Conservation (phyloP, 1,284 basidiomycete genomes). For the Irpex lacteus region DNA sequence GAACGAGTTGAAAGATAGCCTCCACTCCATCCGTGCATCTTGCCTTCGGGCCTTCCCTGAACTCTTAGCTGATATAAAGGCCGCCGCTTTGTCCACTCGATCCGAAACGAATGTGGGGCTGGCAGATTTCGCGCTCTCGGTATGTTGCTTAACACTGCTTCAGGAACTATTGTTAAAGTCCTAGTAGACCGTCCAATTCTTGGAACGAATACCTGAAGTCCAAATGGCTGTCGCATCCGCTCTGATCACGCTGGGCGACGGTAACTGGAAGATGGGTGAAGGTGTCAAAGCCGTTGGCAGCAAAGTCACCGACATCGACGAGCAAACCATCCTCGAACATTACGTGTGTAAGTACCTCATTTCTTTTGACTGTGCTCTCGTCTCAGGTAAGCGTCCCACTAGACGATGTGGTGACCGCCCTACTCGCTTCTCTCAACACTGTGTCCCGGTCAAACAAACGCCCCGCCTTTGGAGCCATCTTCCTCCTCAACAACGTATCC, state of each 20-base stretch:
- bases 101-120: conserved; percentile 57
- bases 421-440: conserved; percentile 55
- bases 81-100: conserved; percentile 48
- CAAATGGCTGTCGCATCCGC: conserved; percentile 62
- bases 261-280: conserved; percentile 87
- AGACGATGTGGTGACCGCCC: conserved; percentile 71
- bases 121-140: conserved; percentile 60
- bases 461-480: conserved; percentile 68
- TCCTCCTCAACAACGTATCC: conserved; percentile 74
- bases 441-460: conserved; percentile 63
- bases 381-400: neutral
- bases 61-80: conserved; percentile 71
- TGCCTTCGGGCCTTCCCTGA: conserved; percentile 80
- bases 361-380: conserved; percentile 3
- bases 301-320: conserved; percentile 51
- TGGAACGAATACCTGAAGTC: conserved; percentile 67
- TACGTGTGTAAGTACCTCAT: conserved; percentile 55
- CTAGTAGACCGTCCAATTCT: conserved; percentile 60
- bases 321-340: conserved; percentile 65
- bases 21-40: conserved; percentile 59
- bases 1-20: conserved; percentile 69
- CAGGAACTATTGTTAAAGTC: neutral
- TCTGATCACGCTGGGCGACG: conserved; percentile 69
- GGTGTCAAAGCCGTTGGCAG: conserved; percentile 57
- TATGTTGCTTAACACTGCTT: conserved; percentile 30